A percentile compares a stretch with the other conserved stretches of the same genome.
These are phyloP conservation scores for Monilinia fructigena DNA, from an alignment of 2,329 filamentous ascomycete species.

Conservation along the genomic window DNA sequence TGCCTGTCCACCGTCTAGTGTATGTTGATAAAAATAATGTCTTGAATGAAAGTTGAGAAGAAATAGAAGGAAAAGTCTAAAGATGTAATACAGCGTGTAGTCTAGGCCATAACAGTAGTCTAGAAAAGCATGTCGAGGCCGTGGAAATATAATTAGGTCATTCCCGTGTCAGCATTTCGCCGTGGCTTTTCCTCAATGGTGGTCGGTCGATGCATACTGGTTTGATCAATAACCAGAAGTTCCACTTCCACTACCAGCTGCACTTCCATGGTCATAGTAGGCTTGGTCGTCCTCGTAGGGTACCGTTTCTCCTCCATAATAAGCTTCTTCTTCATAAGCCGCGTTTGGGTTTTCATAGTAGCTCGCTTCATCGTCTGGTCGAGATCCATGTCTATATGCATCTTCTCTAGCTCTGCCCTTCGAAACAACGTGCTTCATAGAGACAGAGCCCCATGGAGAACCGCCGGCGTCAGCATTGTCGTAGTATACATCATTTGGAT, in stretches of 20 bases:
- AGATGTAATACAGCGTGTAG: background rate
- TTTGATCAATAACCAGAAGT: slow-evolving; percentile 19
- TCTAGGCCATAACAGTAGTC: background rate
- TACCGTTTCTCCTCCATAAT: slow-evolving; percentile 33
- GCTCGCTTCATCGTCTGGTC: slow-evolving; percentile 32
- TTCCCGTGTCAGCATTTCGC: background rate
- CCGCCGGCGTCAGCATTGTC: slow-evolving; percentile 57
- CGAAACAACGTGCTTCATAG: slow-evolving; percentile 53
- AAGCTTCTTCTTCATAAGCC: slow-evolving; percentile 32
- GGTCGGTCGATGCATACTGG: background rate
- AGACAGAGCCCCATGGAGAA: slow-evolving; percentile 70
- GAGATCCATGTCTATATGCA: slow-evolving; percentile 43
- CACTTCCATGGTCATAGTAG: slow-evolving; percentile 39
- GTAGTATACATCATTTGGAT: slow-evolving; percentile 53
- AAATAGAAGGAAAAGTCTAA: slow-evolving; percentile 6
- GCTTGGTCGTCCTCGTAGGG: slow-evolving; percentile 34
- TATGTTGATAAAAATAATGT: slow-evolving; percentile 3
- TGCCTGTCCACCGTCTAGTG: slow-evolving; percentile 3
- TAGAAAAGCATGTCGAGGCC: background rate
- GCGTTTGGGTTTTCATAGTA: slow-evolving; percentile 28
- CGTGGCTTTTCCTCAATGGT: background rate
- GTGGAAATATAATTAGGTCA: slow-evolving; percentile 11
- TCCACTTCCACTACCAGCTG: slow-evolving; percentile 36
- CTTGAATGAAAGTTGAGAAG: slow-evolving; percentile 2
- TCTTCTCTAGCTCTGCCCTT: slow-evolving; percentile 47